Evolutionary conservation across 768 basidiomycete species (phyloP).

Genomic region (Tricholoma flavovirens): DNA sequence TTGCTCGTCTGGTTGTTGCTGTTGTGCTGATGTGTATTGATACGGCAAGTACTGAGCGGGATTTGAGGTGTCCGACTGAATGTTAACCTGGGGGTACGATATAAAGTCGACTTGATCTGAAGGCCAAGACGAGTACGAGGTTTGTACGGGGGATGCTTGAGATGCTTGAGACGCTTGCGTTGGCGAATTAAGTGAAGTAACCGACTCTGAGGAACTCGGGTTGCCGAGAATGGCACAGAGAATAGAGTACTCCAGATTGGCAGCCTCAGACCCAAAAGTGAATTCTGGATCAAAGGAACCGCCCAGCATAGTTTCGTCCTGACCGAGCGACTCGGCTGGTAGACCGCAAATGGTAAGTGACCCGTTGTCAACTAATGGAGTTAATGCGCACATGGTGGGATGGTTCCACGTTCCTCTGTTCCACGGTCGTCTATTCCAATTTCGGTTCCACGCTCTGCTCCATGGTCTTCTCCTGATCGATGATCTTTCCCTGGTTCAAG

Average conservation of each 20-base stretch:
- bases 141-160: slow-evolving; percentile 7
- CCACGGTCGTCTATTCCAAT: neutral
- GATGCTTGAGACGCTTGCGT: slow-evolving; percentile 13
- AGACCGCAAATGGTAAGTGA: slow-evolving; percentile 10
- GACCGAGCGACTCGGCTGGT: slow-evolving; percentile 46
- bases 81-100: slow-evolving; percentile 26
- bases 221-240: slow-evolving; percentile 87
- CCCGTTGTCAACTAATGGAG: neutral
- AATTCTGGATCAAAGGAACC: slow-evolving; percentile 55
- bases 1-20: slow-evolving; percentile 29
- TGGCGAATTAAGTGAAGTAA: slow-evolving; percentile 37
- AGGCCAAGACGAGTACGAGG: slow-evolving; percentile 38
- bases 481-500: slow-evolving; percentile 15
- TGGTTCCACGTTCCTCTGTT: slow-evolving; percentile 11
- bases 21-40: slow-evolving; percentile 32
- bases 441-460: neutral
- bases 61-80: slow-evolving; percentile 28
- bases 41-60: slow-evolving; percentile 41
- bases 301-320: slow-evolving; percentile 56
- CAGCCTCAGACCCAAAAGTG: slow-evolving; percentile 82
- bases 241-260: slow-evolving; percentile 93
- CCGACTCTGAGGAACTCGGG: slow-evolving; percentile 50
- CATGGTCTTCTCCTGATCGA: neutral
- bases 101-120: slow-evolving; percentile 36
- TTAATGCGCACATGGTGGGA: slow-evolving; percentile 28